Base-by-base conservation (phyloP, 163 green algal genomes). In the Chloromonas sp. region DNA sequence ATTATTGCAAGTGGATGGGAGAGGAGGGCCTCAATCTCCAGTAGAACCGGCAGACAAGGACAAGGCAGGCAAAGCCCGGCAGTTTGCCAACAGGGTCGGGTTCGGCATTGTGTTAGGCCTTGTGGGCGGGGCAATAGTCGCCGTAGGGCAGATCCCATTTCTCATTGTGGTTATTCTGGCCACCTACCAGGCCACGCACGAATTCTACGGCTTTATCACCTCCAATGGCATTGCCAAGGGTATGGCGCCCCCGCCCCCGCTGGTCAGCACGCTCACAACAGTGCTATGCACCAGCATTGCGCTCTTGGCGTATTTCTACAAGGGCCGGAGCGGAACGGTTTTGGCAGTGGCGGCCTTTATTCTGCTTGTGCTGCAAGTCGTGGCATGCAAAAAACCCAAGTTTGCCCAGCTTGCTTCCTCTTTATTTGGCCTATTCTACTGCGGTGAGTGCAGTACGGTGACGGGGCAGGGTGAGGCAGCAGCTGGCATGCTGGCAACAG, bases 391-490 rank as follows among this genome's bases (percentile, higher is more conserved):
- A 77, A 95, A 95, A 84, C 94, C 94, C 5, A 94, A 91, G 76
- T 98, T 98, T 81, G 86, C 93, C 15, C 95, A 98, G 91, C 92
- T 98, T 58, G 93, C 96, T 0, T 95, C 92, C 1, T 93, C 93
- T 2, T 85, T 98, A 11, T 98, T 98, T 89, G 95, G 95, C 2
- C 87, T 98, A 13, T 95, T 98, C 66, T 98, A 98, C 89, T 98
- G 96, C 86, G 96, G 96, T 98, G 81, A 85, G 94, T 80, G 57
- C 58, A 60, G 60, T 3, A 62, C 8, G 79, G 5, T 76, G 66
- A 8, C 36, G 36, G 36, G 36, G 36, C 36, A 36, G 36, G 36
- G 36, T 36, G 36, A 36, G 36, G 36, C 36, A 36, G 36, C 36
- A 36, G 36, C 36, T 36, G 36, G 36, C 36, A 36, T 36, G 36